phyloP scores from a whole-genome alignment of 2,329 filamentous ascomycete species.

The Beauveria sp. region DNA sequence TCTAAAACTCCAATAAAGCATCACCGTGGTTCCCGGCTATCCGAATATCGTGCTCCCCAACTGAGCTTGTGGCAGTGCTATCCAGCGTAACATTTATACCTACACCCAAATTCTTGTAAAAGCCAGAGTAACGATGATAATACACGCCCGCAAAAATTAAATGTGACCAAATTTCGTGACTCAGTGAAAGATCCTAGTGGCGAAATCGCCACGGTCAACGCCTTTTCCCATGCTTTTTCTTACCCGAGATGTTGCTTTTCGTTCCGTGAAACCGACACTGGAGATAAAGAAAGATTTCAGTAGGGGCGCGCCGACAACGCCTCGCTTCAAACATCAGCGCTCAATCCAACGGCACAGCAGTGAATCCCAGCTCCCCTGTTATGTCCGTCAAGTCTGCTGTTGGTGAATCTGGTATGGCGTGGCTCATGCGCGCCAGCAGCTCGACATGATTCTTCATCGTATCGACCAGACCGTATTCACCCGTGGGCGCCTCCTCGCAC shows the following conservation, averaged over 20 bases:
- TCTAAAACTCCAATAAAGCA: neutral
- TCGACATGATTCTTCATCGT: conserved; percentile 34
- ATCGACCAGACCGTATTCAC: conserved; percentile 27
- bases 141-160: neutral
- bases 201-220: neutral
- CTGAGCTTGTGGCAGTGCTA: neutral
- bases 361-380: conserved; percentile 25
- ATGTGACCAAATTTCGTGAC: neutral
- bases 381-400: conserved; percentile 17
- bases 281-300: neutral
- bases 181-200: neutral
- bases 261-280: conserved; percentile 4
- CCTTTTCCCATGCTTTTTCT: neutral
- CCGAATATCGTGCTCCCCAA: neutral
- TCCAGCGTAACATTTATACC: neutral
- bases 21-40: no score
- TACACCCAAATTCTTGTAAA: neutral
- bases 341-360: conserved; percentile 12
- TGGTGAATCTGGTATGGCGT: conserved; percentile 17
- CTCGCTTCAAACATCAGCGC: neutral
- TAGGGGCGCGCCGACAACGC: neutral
- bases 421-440: conserved; percentile 29
- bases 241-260: conserved; percentile 2
- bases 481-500: conserved; percentile 33
- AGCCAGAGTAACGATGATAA: neutral